Evolutionary conservation across 2,329 filamentous ascomycete species (phyloP), one percentile per base, ranked within the genome.

Genomic region (Cladosporium sp.): DNA sequence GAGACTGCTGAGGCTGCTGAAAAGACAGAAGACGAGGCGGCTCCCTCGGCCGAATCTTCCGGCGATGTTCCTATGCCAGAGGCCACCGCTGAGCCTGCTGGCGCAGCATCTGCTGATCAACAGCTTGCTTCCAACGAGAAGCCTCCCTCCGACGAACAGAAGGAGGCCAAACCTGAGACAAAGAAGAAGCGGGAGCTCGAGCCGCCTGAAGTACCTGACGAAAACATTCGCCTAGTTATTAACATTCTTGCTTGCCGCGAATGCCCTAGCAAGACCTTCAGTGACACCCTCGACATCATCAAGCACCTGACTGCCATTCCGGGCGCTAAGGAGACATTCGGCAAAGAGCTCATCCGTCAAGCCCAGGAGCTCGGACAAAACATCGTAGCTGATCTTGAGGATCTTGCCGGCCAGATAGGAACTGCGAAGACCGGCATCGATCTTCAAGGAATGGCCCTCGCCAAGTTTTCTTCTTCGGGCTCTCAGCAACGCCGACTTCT

Each of bases 401-500:
- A 93, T 51, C 79, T 98, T 44, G 79, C 95, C 49, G 84, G 86
- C 32, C 89, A 95, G 62, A 95, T 98, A 59, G 80, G 88, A 58
- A 87, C 86, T 61, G 92, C 95, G 35, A 83, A 87, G 57, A 89
- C 87, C 19, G 90, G 91, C 44, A 95, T 91, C 0, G 93, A 98
- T 68, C 90, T 98, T 52, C 93, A 98, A 71, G 92, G 92, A 38
- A 82, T 97, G 61, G 91, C 93, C 18, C 78, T 97, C 22, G 84
- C 90, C 57, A 97, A 95, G 68, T 98, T 98, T 71, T 97, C 93
- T 0, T 92, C 93, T 3, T 86, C 91, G 41, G 92, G 90, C 51
- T 96, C 95, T 2, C 93, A 97, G 65, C 93, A 98, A 71, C 92
- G 95, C 64, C 98, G 98, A 72, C 77, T 98, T 40, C 79, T 98